These are phyloP conservation scores for Ascocoryne sarcoides DNA, from an alignment of 2,329 filamentous ascomycete species.

Conservation along the genomic window DNA sequence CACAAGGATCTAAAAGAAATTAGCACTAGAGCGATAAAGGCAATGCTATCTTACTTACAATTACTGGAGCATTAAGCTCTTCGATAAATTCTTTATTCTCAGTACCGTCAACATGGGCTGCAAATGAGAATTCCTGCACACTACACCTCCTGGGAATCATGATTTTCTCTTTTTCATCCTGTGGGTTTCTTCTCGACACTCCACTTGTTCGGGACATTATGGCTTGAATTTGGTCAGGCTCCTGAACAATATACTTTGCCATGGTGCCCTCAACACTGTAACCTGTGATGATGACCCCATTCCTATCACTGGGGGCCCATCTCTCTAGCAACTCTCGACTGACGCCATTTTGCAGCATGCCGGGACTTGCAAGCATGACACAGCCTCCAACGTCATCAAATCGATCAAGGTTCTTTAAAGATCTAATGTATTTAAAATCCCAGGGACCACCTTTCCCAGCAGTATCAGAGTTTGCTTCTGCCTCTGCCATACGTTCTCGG, in stretches of 20 bases:
- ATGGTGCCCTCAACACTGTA: slow-evolving; percentile 98
- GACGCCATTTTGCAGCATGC: slow-evolving; percentile 97
- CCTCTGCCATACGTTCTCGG: slow-evolving; percentile 82
- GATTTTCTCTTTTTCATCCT: slow-evolving; percentile 69
- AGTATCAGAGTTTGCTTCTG: slow-evolving; percentile 68
- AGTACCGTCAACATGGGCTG: slow-evolving; percentile 89
- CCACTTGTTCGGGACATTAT: slow-evolving; percentile 72
- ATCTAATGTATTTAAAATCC: slow-evolving; percentile 94
- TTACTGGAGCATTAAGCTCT: slow-evolving; percentile 82
- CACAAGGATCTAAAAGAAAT: slow-evolving; percentile 65
- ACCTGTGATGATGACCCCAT: slow-evolving; percentile 96
- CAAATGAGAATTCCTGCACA: slow-evolving; percentile 90
- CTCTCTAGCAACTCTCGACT: slow-evolving; percentile 86
- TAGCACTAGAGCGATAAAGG: slow-evolving; percentile 7
- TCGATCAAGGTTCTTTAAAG: slow-evolving; percentile 82
- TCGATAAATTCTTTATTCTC: slow-evolving; percentile 98
- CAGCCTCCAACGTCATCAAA: slow-evolving; percentile 95
- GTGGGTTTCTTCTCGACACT: slow-evolving; percentile 45
- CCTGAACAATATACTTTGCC: slow-evolving; percentile 91
- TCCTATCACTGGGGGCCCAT: slow-evolving; percentile 93
- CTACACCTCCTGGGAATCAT: slow-evolving; percentile 91
- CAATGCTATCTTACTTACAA: slow-evolving; percentile 53
- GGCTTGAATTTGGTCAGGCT: slow-evolving; percentile 89
- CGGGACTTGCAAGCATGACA: slow-evolving; percentile 93
- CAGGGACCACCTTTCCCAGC: slow-evolving; percentile 77